phyloP scores from a whole-genome alignment of 2,329 filamentous ascomycete species.

The Cladobotryum protrusum region DNA sequence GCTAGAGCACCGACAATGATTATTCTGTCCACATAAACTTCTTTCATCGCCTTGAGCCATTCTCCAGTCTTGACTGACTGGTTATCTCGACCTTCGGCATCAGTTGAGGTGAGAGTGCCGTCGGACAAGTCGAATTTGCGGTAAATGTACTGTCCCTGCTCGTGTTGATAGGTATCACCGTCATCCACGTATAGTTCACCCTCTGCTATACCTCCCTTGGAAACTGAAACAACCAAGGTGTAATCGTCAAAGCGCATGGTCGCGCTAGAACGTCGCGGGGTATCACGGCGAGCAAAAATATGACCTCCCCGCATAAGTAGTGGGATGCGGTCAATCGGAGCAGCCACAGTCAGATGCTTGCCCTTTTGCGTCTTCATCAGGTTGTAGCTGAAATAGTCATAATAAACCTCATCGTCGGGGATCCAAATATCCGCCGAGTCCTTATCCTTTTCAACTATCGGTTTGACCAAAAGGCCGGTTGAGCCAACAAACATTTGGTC shows the following conservation, averaged over 20 bases:
- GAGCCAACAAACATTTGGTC: slow-evolving; percentile 88
- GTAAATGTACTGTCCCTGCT: slow-evolving; percentile 82
- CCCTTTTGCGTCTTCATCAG: slow-evolving; percentile 63
- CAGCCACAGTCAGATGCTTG: slow-evolving; percentile 61
- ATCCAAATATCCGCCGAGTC: slow-evolving; percentile 75
- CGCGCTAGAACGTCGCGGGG: slow-evolving; percentile 74
- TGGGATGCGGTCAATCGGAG: slow-evolving; percentile 80
- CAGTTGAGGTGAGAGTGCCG: slow-evolving; percentile 60
- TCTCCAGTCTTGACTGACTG: slow-evolving; percentile 54
- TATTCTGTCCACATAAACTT: slow-evolving; percentile 76
- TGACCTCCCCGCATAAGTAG: slow-evolving; percentile 90
- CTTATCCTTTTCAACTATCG: slow-evolving; percentile 72
- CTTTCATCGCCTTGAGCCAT: slow-evolving; percentile 73
- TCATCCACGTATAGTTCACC: slow-evolving; percentile 90
- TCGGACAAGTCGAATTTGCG: slow-evolving; percentile 65
- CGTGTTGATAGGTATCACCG: slow-evolving; percentile 84
- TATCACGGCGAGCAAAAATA: slow-evolving; percentile 83
- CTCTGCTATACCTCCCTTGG: slow-evolving; percentile 54
- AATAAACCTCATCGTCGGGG: slow-evolving; percentile 83
- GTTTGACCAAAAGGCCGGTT: slow-evolving; percentile 88
- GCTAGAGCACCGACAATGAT: slow-evolving; percentile 74
- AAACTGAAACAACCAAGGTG: slow-evolving; percentile 72
- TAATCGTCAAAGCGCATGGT: slow-evolving; percentile 95
- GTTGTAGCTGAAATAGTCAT: slow-evolving; percentile 89
- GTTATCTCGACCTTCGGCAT: slow-evolving; percentile 50